Base-by-base conservation (phyloP, 257 asterid species). In the Solanum peruvianum region DNA sequence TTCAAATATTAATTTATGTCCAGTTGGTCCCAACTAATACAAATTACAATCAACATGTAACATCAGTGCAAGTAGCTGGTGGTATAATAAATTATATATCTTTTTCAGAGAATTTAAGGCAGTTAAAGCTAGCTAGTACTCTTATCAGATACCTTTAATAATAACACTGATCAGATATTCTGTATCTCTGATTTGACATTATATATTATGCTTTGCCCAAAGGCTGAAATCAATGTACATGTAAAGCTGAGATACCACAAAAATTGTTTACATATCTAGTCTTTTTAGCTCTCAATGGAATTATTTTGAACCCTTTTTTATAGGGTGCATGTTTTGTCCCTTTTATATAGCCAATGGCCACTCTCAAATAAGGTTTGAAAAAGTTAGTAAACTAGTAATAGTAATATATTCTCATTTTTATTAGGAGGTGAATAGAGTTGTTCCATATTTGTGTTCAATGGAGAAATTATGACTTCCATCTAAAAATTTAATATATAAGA, bases 241-340 rank as follows among this genome's bases (percentile, higher is more conserved):
- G 75, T 25, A 64, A 82, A 88, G 71, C 56, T 75, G 58, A 41
- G 58, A 41, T 76, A 13, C 56, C 83, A 76, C 23, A 6, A 76
- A 25, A 29, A 16, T 29, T 45, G 44, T 47, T 80, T 27, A 77
- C 39, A 9, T 8, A 21, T 27, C 11, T 29, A 49, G 69, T 49
- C 64, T 16, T 85, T 82, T 86, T 85, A 66, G 89, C 82, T 83
- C 83, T 90, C 86, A 86, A 10, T 83, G 20, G 81, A 76, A 27
- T 66, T 62, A 33, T 87, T 87, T 85, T 90, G 90, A 88, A 86
- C 89, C 82, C 90, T 73, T 62, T 87, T 88, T 88, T 75, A 64
- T 72, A 47, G 85, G 87, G 85, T 80, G 85, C 58, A 29, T 45
- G 64, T 8, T 41, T 60, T 87, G 87, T 77, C 67, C 41, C 60